These are phyloP conservation scores for Metschnikowia lochheadii DNA, from an alignment of 805 yeast species.

Conservation along the genomic window DNA sequence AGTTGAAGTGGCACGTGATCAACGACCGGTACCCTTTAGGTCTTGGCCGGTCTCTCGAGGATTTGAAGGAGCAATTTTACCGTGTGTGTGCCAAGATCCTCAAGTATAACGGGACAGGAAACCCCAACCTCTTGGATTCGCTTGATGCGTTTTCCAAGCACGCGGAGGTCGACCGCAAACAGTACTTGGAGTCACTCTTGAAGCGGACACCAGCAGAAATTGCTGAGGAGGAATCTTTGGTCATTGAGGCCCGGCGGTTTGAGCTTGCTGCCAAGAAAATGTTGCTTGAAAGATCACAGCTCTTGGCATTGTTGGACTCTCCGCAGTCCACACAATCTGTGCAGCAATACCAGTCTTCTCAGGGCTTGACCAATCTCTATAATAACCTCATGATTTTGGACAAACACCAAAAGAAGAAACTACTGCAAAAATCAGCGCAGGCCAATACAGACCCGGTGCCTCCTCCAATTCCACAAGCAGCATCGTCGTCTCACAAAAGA, in stretches of 20 bases:
- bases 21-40: constrained; percentile 51
- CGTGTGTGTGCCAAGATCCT: constrained; percentile 50
- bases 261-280: constrained; percentile 90
- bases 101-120: constrained; percentile 39
- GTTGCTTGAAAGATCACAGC: constrained; percentile 73
- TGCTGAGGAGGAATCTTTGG: constrained; percentile 94
- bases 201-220: constrained; percentile 92
- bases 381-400: constrained; percentile 71
- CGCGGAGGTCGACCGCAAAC: constrained; percentile 75
- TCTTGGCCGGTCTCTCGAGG: constrained; percentile 57
- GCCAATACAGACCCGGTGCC: constrained; percentile 45
- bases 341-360: constrained; percentile 74
- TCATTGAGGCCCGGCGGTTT: constrained; percentile 87
- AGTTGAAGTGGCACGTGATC: constrained; percentile 65
- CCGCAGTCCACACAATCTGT: constrained; percentile 77
- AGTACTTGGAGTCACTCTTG: constrained; percentile 69
- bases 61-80: constrained; percentile 79
- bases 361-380: constrained; percentile 84
- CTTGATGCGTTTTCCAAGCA: constrained; percentile 62
- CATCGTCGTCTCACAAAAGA: constrained; percentile 46
- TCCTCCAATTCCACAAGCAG: constrained; percentile 50
- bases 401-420: constrained; percentile 53
- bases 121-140: constrained; percentile 51
- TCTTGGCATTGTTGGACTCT: constrained; percentile 76
- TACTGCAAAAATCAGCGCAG: constrained; percentile 35